Evolutionary conservation across 768 basidiomycete genomes (phyloP).

Genomic region (Tephrocybe rancida): DNA sequence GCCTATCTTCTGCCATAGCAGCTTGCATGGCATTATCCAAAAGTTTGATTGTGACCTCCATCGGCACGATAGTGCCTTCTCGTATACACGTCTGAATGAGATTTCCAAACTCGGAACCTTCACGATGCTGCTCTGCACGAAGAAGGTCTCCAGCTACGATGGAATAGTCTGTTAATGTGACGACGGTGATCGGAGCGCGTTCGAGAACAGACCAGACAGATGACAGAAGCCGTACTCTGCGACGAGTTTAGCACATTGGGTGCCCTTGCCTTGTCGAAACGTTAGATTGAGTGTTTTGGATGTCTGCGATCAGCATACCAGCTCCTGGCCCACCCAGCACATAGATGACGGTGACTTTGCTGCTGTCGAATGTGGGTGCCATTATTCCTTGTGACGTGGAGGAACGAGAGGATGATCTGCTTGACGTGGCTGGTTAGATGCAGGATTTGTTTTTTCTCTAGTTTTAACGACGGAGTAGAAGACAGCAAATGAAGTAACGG

Average conservation of each 20-base stretch:
- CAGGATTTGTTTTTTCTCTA: conserved; percentile 60
- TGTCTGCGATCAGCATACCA: conserved; percentile 44
- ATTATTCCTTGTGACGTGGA: conserved; percentile 51
- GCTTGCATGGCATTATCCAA: conserved; percentile 89
- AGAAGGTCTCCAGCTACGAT: conserved; percentile 91
- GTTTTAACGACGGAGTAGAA: conserved; percentile 59
- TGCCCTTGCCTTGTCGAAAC: conserved; percentile 83
- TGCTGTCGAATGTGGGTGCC: conserved; percentile 62
- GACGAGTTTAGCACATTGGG: conserved; percentile 88
- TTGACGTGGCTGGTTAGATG: conserved; percentile 60
- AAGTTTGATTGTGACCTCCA: conserved; percentile 95
- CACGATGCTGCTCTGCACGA: conserved; percentile 89
- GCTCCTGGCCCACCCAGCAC: conserved; percentile 98
- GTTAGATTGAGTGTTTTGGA: conserved; percentile 8
- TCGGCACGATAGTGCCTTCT: conserved; percentile 93
- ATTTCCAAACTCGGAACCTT: conserved; percentile 79
- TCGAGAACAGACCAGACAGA: conserved; percentile 71
- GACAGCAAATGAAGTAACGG: conserved; percentile 53
- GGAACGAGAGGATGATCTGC: conserved; percentile 69
- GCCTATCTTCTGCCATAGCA: conserved; percentile 46
- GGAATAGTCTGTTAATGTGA: conserved; percentile 9
- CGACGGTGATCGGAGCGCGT: background rate
- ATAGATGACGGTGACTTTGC: conserved; percentile 86
- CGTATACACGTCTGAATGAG: conserved; percentile 88
- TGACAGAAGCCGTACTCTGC: conserved; percentile 87